Percentiles rank a stretch among this genome's conserved stretches.
Conservation (phyloP, 495 filamentous ascomycete species). For the Letharia columbiana region DNA sequence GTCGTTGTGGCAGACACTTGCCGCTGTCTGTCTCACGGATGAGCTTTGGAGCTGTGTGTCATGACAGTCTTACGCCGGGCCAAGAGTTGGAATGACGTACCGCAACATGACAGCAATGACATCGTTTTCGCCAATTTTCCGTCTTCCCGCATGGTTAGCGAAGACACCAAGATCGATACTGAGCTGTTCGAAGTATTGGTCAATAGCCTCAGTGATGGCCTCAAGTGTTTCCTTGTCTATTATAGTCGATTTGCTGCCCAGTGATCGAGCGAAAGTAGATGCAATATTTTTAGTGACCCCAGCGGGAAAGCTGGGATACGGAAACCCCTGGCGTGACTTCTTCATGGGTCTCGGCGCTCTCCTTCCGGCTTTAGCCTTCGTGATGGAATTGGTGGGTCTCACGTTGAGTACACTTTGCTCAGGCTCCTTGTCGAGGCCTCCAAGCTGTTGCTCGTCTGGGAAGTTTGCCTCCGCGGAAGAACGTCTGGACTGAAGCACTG, state of each 20-base stretch:
- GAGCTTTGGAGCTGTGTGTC: constrained; percentile 17
- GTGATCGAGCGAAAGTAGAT: constrained; percentile 55
- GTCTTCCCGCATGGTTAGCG: constrained; percentile 70
- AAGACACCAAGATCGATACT: constrained; percentile 71
- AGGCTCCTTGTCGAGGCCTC: not conserved
- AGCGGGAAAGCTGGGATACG: constrained; percentile 63
- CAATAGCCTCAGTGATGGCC: constrained; percentile 67
- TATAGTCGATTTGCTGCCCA: constrained; percentile 51
- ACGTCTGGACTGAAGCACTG: constrained; percentile 8
- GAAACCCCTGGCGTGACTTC: constrained; percentile 63
- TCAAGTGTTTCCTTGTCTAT: constrained; percentile 64
- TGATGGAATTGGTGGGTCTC: not conserved
- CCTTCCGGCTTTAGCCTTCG: constrained; percentile 12
- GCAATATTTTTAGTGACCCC: constrained; percentile 68
- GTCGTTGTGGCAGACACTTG: constrained; percentile 63
- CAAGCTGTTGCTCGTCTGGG: constrained; percentile 19
- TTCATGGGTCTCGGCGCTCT: constrained; percentile 45
- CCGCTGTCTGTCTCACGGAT: constrained; percentile 58
- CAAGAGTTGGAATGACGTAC: constrained; percentile 41
- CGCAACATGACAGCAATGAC: constrained; percentile 72
- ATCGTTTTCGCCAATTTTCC: constrained; percentile 79
- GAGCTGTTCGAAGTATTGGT: constrained; percentile 84
- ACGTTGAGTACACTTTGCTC: not conserved
- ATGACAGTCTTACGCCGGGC: not conserved
- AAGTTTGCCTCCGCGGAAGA: constrained; percentile 13